Evolutionary conservation across 2,329 filamentous ascomycete genomes (phyloP), one percentile per base, ranked within the genome.

Genomic region (Exophiala phaeomuriformis): DNA sequence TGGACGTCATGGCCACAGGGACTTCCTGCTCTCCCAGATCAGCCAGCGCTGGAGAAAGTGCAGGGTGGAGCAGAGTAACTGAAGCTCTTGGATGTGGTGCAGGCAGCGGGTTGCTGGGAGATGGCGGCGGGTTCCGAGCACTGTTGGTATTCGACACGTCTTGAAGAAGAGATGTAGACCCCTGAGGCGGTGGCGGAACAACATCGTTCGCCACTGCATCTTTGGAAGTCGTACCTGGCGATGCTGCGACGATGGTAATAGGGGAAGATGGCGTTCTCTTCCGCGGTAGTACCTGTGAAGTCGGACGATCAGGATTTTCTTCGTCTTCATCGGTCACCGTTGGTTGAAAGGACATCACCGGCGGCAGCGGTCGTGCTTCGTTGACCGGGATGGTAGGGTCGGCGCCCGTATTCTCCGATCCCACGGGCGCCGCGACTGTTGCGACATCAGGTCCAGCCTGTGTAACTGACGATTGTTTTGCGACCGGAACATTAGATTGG

Each of bases 1-100:
- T 10, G 64, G 65, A 35, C 65, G 63, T 49, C 66, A 70, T 56
- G 67, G 66, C 68, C 57, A 70, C 10, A 66, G 68, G 59, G 67
- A 67, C 58, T 68, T 70, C 62, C 62, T 66, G 40, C 55, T 71
- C 45, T 65, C 65, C n/a, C 61, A 66, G 33, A 65, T 68, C 58
- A 12, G 44, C 28, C 12, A 53, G 45, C 30, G 42, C 42, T 19
- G 51, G 50, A 29, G 42, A 36, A 40, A 47, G 33, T 4, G 49
- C 36, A 43, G 53, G 53, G 29, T 55, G 48, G 7, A 59, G 48
- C 32, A 59, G 55, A 10, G 52, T 35, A 36, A 58, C 37, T 10
- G 56, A 31, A 5, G 51, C 49, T 41, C 53, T 52, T 4, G 56
- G 56, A 45, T 47, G 29, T 6, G 56, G 56, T 28, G 56, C 56